Percentiles rank a stretch among this genome's conserved stretches.
These are phyloP conservation scores for Primulina eburnea DNA, from an alignment of 257 asterid genomes.

Conservation along the genomic window DNA sequence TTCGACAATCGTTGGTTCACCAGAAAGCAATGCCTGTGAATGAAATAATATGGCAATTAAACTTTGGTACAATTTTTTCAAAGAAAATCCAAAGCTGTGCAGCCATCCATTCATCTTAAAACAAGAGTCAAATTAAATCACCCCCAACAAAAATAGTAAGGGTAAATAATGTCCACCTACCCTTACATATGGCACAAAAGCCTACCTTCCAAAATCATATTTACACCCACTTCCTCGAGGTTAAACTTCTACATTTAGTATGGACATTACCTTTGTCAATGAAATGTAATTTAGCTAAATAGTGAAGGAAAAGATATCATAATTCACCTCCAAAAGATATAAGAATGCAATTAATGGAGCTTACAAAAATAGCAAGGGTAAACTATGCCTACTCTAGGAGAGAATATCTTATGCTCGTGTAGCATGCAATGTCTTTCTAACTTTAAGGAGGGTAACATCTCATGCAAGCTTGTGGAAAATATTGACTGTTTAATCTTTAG, in stretches of 20 bases:
- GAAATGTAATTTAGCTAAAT: not conserved
- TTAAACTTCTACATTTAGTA: not conserved
- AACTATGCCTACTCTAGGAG: not conserved
- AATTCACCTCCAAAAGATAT: not conserved
- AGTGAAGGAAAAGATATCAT: not conserved
- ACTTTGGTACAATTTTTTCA: not conserved
- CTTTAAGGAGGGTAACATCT: not conserved
- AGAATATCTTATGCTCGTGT: slow-evolving; percentile 1
- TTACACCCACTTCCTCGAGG: not conserved
- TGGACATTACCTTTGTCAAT: not conserved
- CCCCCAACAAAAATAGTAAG: not conserved
- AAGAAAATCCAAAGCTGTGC: not conserved
- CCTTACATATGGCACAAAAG: not conserved
- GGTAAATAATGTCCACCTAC: not conserved
- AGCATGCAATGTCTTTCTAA: not conserved
- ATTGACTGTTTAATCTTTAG: not conserved
- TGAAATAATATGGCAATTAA: slow-evolving; percentile 9
- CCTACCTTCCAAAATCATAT: not conserved
- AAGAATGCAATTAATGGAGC: not conserved
- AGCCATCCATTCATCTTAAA: not conserved
- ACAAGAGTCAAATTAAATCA: not conserved
- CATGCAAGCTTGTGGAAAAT: not conserved
- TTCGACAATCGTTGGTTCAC: slow-evolving; percentile 91
- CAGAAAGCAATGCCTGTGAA: slow-evolving; percentile 88
- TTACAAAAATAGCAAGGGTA: not conserved